Conservation (phyloP, 441 rosid species). For the Populus hybrid region DNA sequence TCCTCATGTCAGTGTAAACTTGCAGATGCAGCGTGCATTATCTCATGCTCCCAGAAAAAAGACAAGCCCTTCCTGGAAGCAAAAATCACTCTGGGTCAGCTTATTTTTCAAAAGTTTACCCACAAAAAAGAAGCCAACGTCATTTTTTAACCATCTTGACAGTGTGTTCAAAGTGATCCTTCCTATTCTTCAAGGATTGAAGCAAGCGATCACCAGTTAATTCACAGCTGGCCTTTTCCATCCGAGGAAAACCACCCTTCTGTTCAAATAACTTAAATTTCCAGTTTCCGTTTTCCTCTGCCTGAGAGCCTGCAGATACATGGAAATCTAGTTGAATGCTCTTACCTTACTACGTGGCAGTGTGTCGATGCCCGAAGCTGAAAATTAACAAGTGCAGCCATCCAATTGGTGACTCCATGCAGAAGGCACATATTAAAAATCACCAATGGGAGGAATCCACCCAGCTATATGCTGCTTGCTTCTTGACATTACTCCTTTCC, state of each 20-base stretch:
- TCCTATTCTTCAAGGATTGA: too few relatives aligned
- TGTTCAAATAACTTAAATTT: not conserved
- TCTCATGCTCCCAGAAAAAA: not conserved
- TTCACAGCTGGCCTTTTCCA: not conserved
- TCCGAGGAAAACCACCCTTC: not conserved
- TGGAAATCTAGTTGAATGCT: not conserved
- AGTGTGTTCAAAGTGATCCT: not conserved
- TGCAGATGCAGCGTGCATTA: not conserved
- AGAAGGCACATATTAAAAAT: not conserved
- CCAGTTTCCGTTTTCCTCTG: not conserved
- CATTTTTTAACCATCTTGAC: not conserved
- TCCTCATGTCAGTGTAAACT: not conserved
- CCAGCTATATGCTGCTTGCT: constrained; percentile 48
- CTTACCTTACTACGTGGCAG: not conserved
- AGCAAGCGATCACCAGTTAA: too few relatives aligned
- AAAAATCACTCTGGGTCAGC: not conserved
- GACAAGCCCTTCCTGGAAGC: not conserved
- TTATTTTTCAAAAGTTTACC: too few relatives aligned
- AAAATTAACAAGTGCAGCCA: not conserved
- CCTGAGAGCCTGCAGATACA: not conserved
- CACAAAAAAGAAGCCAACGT: too few relatives aligned
- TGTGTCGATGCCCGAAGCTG: not conserved
- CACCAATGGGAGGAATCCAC: constrained; percentile 23
- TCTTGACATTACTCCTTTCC: constrained; percentile 47
- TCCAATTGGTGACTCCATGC: not conserved